Conservation (phyloP, 305 asterid genomes). For the Petunia hybrid region DNA sequence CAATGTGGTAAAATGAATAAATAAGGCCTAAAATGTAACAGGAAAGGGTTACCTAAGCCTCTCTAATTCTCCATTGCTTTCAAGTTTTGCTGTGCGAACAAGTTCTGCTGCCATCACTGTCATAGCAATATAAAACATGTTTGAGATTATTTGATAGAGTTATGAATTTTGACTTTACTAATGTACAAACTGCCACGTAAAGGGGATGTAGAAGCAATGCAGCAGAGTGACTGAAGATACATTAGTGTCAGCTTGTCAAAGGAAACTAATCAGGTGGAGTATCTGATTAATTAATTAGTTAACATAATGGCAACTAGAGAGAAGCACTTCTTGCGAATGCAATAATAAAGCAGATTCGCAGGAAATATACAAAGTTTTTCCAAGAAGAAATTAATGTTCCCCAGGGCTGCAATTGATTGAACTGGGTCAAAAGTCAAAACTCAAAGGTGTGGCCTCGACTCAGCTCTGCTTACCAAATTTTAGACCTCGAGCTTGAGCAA, state of each 20-base stretch:
- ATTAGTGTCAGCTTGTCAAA: neutral
- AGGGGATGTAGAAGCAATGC: constrained; percentile 4
- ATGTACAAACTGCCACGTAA: too few relatives aligned
- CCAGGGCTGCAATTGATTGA: neutral
- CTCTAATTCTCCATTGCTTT: constrained; percentile 70
- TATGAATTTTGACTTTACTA: neutral
- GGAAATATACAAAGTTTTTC: neutral
- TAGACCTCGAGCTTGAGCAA: neutral
- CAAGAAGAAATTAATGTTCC: neutral
- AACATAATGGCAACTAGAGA: constrained; percentile 5
- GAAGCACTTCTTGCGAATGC: constrained; percentile 13
- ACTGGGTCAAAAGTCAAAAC: neutral
- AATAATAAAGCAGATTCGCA: neutral
- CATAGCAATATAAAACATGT: constrained; percentile 26
- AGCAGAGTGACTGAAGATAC: constrained; percentile 5
- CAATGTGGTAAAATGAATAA: neutral
- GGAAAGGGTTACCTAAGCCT: constrained; percentile 70
- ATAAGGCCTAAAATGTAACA: neutral
- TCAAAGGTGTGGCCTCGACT: neutral
- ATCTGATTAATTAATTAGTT: constrained; percentile 20
- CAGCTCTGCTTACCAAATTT: neutral
- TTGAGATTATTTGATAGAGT: constrained; percentile 18
- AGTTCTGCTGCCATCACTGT: constrained; percentile 99
- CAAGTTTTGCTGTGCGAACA: constrained; percentile 70
- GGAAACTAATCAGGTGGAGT: constrained; percentile 22